Base-by-base conservation (phyloP, 2,329 filamentous ascomycete genomes). In the Talaromyces sp. region DNA sequence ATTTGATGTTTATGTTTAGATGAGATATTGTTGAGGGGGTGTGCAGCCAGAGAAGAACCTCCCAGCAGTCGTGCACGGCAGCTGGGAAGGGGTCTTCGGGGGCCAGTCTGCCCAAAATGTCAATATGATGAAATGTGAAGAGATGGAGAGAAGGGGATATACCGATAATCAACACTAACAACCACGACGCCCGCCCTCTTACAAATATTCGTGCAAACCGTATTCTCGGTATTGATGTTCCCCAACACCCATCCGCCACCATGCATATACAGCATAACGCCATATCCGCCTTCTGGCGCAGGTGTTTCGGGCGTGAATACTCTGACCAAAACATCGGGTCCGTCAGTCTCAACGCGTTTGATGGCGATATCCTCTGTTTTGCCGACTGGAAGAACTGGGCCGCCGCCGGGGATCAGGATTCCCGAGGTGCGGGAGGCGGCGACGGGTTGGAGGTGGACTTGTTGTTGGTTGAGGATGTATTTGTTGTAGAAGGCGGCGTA, bases 221-320 rank as follows among this genome's bases (percentile, higher is more conserved):
- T 79, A 68, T 87, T 87, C 74, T 88, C 85, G 0, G 84, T 86
- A 66, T 84, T 79, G 51, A 87, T 85, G 54, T 82, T 85, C 0
- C 85, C 85, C 34, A 87, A 69, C 2, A 87, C 84, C 84, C 84
- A 88, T 3, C 85, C 85, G 0, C 85, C 85, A 4, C 85, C 85
- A 68, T 88, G 85, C 69, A 81, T 85, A 71, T 85, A 88, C 3
- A 87, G 69, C 71, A 84, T 81, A 7, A 83, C 79, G 1, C 85
- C 85, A 85, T 85, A 87, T 29, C 85, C 85, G 0, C 68, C 70
- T 0, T 70, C 73, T 0, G 84, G 84, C 11, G 66, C 76, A 5
- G 76, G 85, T 1, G 80, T 84, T 67, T 73, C 70, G 0, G 85
- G 85, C 1, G 80, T 85, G 68, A 87, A 87, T 38, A 77, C 80